Conservation (phyloP, 768 basidiomycete genomes). For the Tylopilus cervinicoccineus region DNA sequence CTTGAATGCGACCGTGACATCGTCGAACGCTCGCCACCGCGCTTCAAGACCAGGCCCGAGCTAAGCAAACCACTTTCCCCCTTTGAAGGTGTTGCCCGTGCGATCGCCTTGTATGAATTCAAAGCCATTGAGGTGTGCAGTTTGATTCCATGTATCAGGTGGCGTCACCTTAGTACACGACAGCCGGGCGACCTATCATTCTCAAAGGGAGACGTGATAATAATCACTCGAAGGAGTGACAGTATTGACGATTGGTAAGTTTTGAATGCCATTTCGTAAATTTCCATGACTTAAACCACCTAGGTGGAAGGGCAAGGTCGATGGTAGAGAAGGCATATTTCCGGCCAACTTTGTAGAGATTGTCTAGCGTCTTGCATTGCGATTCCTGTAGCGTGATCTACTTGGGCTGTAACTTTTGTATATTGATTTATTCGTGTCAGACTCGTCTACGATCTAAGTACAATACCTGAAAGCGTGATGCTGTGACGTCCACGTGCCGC, state of each 20-base stretch:
- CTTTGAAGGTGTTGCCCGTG: constrained; percentile 62
- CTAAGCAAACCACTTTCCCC: constrained; percentile 45
- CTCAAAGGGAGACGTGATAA: constrained; percentile 70
- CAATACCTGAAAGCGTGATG: too few relatives aligned
- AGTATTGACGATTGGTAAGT: constrained; percentile 72
- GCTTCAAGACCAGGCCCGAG: constrained; percentile 48
- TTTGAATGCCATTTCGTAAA: background rate
- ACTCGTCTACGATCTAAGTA: too few relatives aligned
- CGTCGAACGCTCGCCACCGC: constrained; percentile 22
- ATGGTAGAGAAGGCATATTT: constrained; percentile 62
- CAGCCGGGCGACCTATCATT: constrained; percentile 78
- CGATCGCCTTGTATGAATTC: constrained; percentile 73
- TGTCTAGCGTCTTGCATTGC: constrained; percentile 23
- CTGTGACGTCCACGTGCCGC: background rate
- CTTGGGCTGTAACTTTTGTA: constrained; percentile 1
- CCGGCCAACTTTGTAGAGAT: constrained; percentile 85
- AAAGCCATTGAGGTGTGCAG: constrained; percentile 60
- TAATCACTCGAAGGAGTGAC: constrained; percentile 62
- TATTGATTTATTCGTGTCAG: background rate
- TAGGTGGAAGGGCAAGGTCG: constrained; percentile 78
- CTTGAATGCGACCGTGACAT: constrained; percentile 7
- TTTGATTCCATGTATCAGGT: background rate
- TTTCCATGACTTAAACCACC: background rate
- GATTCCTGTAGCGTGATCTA: background rate
- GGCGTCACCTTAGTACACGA: constrained; percentile 5